Conservation (phyloP, 768 basidiomycete species). For the Mycena crocata region DNA sequence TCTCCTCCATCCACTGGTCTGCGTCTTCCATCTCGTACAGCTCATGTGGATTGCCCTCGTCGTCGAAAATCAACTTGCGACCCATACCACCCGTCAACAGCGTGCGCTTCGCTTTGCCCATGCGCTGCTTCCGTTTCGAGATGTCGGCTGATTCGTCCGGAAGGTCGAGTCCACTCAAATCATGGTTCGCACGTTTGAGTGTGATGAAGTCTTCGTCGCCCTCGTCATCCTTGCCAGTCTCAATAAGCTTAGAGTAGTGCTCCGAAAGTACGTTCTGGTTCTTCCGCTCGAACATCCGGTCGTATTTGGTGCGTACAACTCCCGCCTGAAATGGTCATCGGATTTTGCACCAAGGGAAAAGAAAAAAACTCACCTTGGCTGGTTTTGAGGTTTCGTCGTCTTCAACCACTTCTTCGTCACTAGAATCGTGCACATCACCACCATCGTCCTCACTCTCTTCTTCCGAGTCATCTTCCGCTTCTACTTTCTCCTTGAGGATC, state of each 20-base stretch:
- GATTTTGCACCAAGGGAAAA: not conserved
- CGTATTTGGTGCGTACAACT: constrained; percentile 90
- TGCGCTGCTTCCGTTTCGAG: constrained; percentile 90
- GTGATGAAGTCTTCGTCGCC: constrained; percentile 91
- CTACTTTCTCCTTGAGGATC: constrained; percentile 36
- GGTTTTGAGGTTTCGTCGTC: constrained; percentile 42
- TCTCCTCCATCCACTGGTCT: constrained; percentile 74
- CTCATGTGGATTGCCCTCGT: constrained; percentile 83
- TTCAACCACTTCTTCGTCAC: constrained; percentile 36
- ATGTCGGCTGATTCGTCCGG: constrained; percentile 55
- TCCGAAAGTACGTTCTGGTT: constrained; percentile 93
- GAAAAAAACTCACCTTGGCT: constrained; percentile 52
- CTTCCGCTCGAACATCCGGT: constrained; percentile 97
- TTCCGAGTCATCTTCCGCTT: constrained; percentile 21
- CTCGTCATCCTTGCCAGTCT: constrained; percentile 56
- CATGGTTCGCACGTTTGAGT: constrained; percentile 92
- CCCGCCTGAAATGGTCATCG: constrained; percentile 29
- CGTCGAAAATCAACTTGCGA: constrained; percentile 90
- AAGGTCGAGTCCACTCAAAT: constrained; percentile 50
- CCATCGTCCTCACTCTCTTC: constrained; percentile 37
- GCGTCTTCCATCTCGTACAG: constrained; percentile 86
- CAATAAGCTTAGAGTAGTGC: constrained; percentile 91
- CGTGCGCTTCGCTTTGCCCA: constrained; percentile 79
- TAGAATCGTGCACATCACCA: constrained; percentile 28
- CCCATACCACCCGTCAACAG: constrained; percentile 71